Percentiles rank a stretch among this genome's conserved stretches.
Evolutionary conservation across 257 asterid species (phyloP).

Genomic region (Parsonsia alboflavescens): DNA sequence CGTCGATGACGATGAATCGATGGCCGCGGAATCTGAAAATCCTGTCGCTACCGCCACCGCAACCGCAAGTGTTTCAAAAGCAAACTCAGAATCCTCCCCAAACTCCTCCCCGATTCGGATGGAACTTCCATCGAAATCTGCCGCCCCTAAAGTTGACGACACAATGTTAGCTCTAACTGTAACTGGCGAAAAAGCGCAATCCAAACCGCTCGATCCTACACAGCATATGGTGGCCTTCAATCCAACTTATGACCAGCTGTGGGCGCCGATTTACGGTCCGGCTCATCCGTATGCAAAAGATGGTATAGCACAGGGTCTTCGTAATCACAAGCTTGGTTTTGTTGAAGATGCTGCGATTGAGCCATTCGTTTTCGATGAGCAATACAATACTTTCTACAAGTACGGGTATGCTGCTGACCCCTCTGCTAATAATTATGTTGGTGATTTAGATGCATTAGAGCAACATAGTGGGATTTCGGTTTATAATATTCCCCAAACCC

Average conservation of each 20-base stretch:
- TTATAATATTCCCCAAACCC: slow-evolving; percentile 72
- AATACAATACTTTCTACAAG: slow-evolving; percentile 87
- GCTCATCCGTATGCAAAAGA: slow-evolving; percentile 96
- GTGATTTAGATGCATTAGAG: slow-evolving; percentile 62
- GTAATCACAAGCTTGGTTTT: slow-evolving; percentile 92
- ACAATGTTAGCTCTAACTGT: slow-evolving; percentile 85
- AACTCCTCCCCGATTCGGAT: slow-evolving; percentile 70
- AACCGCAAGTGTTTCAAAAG: slow-evolving; percentile 6
- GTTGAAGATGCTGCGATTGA: slow-evolving; percentile 78
- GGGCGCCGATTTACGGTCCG: slow-evolving; percentile 93
- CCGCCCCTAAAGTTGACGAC: slow-evolving; percentile 90
- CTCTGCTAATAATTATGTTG: slow-evolving; percentile 59
- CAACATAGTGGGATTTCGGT: slow-evolving; percentile 60
- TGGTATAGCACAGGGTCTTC: slow-evolving; percentile 93
- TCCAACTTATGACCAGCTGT: slow-evolving; percentile 90
- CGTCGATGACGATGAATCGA: slow-evolving; percentile 4
- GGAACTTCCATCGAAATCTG: slow-evolving; percentile 68
- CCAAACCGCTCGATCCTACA: slow-evolving; percentile 80
- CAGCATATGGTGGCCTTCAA: slow-evolving; percentile 86
- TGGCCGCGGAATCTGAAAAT: not conserved
- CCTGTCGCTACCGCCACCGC: slow-evolving; percentile 7
- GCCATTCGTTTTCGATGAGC: slow-evolving; percentile 87
- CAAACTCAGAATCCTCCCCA: slow-evolving; percentile 38
- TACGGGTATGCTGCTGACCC: slow-evolving; percentile 97
- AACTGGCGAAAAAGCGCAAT: slow-evolving; percentile 50